Conservation (phyloP, 176 grass and related monocot species). For the Bothriochloa decipiens region DNA sequence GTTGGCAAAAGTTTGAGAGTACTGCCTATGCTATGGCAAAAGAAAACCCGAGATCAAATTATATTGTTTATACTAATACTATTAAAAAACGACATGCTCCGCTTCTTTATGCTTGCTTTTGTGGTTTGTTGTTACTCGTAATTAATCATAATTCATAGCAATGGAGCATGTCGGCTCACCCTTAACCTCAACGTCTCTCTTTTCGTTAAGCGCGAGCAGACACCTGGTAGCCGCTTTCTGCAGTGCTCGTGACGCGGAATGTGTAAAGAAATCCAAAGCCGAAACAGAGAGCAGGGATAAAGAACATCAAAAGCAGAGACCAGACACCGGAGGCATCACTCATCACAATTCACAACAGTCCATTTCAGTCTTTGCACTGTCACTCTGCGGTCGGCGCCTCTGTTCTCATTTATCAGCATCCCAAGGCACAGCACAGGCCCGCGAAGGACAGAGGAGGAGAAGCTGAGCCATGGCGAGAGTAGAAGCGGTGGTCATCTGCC, state of each 20-base stretch:
- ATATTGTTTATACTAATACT: too few species aligned
- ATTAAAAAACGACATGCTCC: too few species aligned
- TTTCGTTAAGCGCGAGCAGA: background rate
- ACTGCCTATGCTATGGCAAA: too few species aligned
- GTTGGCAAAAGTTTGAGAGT: too few species aligned
- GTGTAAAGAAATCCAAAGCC: constrained; percentile 42
- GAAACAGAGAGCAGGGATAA: background rate
- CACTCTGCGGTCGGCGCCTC: background rate
- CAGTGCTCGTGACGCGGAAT: constrained; percentile 36
- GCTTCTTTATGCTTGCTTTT: background rate
- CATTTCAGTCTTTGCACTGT: background rate
- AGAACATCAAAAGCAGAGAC: constrained; percentile 48
- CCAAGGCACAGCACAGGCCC: background rate
- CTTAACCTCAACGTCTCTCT: constrained; percentile 24
- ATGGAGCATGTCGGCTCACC: constrained; percentile 8
- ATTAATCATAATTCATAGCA: too few species aligned
- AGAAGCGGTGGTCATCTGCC: constrained; percentile 64
- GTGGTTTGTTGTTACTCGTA: background rate
- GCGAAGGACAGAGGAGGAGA: background rate
- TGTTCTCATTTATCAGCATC: background rate
- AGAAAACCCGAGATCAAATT: too few species aligned
- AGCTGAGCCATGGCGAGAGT: constrained; percentile 60
- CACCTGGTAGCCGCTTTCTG: constrained; percentile 15
- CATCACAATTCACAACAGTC: background rate
- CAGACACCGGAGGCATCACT: constrained; percentile 36